phyloP scores from a whole-genome alignment of 176 grass and related monocot species.

The Neostapfia colusana region DNA sequence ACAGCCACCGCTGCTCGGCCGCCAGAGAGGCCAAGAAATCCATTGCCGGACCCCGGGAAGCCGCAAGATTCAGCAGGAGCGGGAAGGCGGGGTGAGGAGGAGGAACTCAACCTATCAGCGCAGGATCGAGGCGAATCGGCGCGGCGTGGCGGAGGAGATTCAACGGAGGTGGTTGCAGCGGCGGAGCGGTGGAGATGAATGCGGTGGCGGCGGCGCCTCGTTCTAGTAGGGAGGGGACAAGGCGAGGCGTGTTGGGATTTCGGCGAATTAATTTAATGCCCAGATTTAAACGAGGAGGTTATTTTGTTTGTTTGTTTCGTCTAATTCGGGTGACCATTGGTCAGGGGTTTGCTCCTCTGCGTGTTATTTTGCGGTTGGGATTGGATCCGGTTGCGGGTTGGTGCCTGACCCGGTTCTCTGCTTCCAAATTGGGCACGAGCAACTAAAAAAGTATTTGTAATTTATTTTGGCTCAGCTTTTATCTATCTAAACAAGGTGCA shows the following conservation, averaged over 20 bases:
- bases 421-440: neutral
- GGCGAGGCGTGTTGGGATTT: neutral
- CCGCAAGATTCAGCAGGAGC: conserved; percentile 10
- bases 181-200: neutral
- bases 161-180: neutral
- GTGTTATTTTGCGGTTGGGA: neutral
- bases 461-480: too few relatives aligned
- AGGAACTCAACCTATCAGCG: neutral
- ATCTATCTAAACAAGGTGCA: too few relatives aligned
- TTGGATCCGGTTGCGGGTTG: neutral
- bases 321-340: neutral
- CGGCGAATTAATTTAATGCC: neutral
- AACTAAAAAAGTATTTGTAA: neutral
- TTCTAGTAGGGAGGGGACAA: neutral
- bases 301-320: conserved; percentile 7
- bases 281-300: neutral
- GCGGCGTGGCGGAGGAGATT: neutral
- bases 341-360: neutral
- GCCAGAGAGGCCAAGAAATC: conserved; percentile 27
- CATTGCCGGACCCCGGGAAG: neutral
- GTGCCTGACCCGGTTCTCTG: neutral
- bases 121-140: neutral
- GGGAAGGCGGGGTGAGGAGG: neutral
- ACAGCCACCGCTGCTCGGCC: conserved; percentile 43
- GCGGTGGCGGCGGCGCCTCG: neutral